Base-by-base conservation (phyloP, 108 stramenopile species). In the Fragilaria radians region DNA sequence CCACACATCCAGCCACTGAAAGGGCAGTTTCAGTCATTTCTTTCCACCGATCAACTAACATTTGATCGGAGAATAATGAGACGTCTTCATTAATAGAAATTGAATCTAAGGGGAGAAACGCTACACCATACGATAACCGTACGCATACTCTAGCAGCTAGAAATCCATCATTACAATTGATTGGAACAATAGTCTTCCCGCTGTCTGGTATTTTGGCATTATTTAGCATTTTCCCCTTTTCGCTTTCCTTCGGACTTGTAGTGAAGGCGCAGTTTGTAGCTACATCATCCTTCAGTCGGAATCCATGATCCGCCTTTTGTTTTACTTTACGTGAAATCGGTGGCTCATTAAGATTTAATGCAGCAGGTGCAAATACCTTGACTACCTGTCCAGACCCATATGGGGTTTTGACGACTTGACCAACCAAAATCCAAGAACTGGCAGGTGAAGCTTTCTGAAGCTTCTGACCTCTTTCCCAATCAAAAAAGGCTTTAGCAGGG, bases 371-470 rank as follows among this genome's bases (percentile, higher is more conserved):
- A 58, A 63, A 65, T 11, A 82, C 67, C 28, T 67, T 51, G 7
- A 83, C 42, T 17, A 85, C 89, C 2, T 42, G 52, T 7, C 86
- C 89, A 28, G 79, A 60, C 22, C 88, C 86, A 18, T 80, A 87
- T 4, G 85, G 80, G 32, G 86, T 82, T 23, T 68, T 60, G 4
- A 93, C 88, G 32, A 72, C 67, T 36, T 93, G 85, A 26, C 88
- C 91, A 22, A 78, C 70, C 3, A 88, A 71, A 27, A 83, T 55
- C 91, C 91, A 93, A n/a, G 79, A 83, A 57, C 45, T 67, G 14
- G 82, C 73, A 49, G 76, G 56, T 28, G 57, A 57, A 31, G 52
- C 55, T 7, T 63, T 30, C 31, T 36, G 24, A 26, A 70, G 57
- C 14, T 61, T 46, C n/a, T n/a, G 25, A 3, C 19, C 28, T 25